A percentile compares a stretch with the other conserved stretches of the same genome.
These are phyloP conservation scores for Kalmanozyma brasiliensis DNA, from an alignment of 1,284 basidiomycete genomes.

Conservation along the genomic window DNA sequence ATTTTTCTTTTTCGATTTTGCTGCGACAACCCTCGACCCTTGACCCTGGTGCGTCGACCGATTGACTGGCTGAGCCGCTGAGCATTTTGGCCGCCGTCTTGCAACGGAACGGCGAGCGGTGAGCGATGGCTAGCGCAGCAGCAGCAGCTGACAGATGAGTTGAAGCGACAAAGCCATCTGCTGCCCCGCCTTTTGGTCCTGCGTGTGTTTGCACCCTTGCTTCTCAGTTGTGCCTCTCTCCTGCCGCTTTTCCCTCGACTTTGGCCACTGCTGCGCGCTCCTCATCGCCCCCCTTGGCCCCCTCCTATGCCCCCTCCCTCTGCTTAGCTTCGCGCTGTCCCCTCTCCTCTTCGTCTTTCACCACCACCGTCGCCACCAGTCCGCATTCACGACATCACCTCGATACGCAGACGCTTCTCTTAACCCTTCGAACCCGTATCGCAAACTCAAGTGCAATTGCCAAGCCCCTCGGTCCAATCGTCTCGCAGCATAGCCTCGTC, in stretches of 20 bases:
- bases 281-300: neutral
- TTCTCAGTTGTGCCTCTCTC: neutral
- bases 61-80: too few relatives aligned
- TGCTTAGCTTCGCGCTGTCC: slow-evolving; percentile 4
- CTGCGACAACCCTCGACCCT: slow-evolving; percentile 23
- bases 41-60: slow-evolving; percentile 6
- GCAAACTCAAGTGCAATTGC: too few relatives aligned
- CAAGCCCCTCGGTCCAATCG: neutral
- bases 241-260: neutral
- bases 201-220: neutral
- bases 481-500: neutral
- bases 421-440: too few relatives aligned
- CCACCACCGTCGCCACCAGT: slow-evolving; percentile 1
- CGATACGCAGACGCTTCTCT: neutral
- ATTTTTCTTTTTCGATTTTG: neutral
- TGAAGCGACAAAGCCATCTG: neutral
- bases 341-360: neutral
- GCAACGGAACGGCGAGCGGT: too few relatives aligned
- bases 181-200: slow-evolving; percentile 1
- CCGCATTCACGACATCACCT: too few relatives aligned
- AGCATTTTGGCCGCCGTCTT: too few relatives aligned
- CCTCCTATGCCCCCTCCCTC: neutral
- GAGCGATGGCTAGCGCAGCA: too few relatives aligned
- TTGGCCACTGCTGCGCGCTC: neutral
- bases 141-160: too few relatives aligned